A percentile compares a stretch with the other conserved stretches of the same genome.
phyloP scores from a whole-genome alignment of 108 stramenopile genomes.

The Cylindrotheca closterium region DNA sequence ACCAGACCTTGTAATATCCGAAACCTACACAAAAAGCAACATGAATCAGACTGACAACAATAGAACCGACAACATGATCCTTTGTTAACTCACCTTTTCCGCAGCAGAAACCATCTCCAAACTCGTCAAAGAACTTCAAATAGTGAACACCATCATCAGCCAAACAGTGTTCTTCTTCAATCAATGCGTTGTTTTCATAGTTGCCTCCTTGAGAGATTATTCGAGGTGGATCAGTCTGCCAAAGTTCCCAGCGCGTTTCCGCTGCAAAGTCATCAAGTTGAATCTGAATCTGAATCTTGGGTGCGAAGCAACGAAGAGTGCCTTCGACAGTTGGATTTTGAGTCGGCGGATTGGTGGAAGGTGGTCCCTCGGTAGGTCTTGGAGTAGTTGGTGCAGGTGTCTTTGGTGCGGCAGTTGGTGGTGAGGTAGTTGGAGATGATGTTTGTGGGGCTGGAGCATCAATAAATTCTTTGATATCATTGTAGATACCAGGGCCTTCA shows the following conservation, averaged over 20 bases:
- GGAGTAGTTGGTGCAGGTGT: too few species aligned
- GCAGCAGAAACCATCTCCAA: background rate
- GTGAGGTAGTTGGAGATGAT: background rate
- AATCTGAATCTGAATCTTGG: background rate
- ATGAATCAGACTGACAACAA: too few species aligned
- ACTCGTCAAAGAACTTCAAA: background rate
- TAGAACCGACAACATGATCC: too few species aligned
- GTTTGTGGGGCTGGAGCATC: background rate
- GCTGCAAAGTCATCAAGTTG: too few species aligned
- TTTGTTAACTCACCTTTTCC: background rate
- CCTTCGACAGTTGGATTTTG: background rate
- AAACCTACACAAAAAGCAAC: too few species aligned
- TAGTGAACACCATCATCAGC: background rate
- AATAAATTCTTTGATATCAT: background rate
- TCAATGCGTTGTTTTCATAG: slow-evolving; percentile 3
- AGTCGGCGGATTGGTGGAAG: too few species aligned
- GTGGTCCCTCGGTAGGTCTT: too few species aligned
- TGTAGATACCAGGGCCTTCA: background rate
- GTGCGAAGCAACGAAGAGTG: background rate
- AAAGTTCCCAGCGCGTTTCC: background rate
- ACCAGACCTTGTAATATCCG: background rate
- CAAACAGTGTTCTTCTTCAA: background rate
- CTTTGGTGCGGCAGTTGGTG: background rate
- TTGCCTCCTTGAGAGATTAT: background rate
- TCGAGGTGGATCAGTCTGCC: background rate